Base-by-base conservation (phyloP, 495 filamentous ascomycete genomes). In the Aspergillus leporis region DNA sequence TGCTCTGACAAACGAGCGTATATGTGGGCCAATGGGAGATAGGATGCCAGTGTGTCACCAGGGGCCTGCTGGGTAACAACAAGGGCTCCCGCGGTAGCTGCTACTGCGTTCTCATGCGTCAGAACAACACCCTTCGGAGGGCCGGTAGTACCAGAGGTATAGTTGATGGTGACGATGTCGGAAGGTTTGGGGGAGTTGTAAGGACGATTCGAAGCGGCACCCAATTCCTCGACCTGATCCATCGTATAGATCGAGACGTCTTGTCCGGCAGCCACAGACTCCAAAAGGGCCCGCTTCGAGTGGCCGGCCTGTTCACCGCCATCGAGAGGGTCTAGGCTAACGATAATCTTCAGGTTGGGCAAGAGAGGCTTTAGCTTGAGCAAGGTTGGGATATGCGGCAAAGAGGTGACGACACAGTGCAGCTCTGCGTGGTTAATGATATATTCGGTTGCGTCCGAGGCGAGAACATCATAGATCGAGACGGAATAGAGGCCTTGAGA, bases 61-160 rank as follows among this genome's bases (percentile, higher is more conserved):
- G 72, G 58, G 1, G 61, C 55, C 46, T 84, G 78, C 19, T 75
- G 73, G 49, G 83, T 74, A 22, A 82, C 75, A 30, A 76, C 69
- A 31, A 89, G 76, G 43, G 81, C 82, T 34, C 77, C 74, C 5
- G 86, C 79, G 41, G 89, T 80, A 21, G 87, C 91, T 2, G 91
- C 85, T 5, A 95, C 84, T 28, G 92, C 90, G 68, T 88, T 90
- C 61, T 78, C 76, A 67, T 98, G 95, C 4, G 89, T 92, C 60
- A 98, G 74, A 34, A 93, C 79, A 6, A 98, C 94, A 56, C 94
- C 94, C 77, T 98, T 98, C 5, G 94, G 94, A 61, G 90, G 83
- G 7, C 94, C 95, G 0, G 94, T 98, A 10, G 94, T 98, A 18
- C 94, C 94, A 13, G 91, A 96, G 10, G 94, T 98, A 76, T 98